Base-by-base conservation (phyloP, 1,139 yeast species). In the Taphrina populina region DNA sequence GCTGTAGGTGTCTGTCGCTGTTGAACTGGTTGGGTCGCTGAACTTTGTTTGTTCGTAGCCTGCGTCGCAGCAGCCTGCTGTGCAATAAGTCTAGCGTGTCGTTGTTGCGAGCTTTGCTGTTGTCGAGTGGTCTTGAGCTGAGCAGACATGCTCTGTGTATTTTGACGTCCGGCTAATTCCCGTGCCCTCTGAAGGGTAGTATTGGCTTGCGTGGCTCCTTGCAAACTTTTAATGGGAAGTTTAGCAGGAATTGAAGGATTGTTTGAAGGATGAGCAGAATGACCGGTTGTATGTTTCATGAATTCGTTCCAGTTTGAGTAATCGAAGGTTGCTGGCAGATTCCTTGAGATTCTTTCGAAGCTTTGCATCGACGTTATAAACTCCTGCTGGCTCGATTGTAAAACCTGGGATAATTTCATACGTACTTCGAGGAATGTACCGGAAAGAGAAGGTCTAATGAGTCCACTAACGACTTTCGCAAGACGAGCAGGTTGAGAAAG, bases 31-130 rank as follows among this genome's bases (percentile, higher is more conserved):
- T 45, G 39, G n/a, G 20, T 15, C 21, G n/a, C 33, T 8, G 13
- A 7, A 8, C 11, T 23, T 11, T 39, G 45, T 5, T 49, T 40
- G 8, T 27, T 30, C 21, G 34, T 26, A 7, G 47, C 35, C 24
- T 49, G 46, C 8, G 45, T 41, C 11, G 54, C 54, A 4, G 44
- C 46, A 6, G 54, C 54, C 21, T 49, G 54, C 23, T 49, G 54
- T 3, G 46, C 54, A 1, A 49, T 49, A 24, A 40, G 32, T 17
- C 44, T 37, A 6, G 54, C 54, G 17, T 49, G 54, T 21, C 32
- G 37, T 7, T 49, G 44, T 24, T 49, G 54, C 3, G 54, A 27
- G 26, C 29, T 32, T 13, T 40, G 44, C 23, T 37, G 46, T 30
- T 49, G 54, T 8, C 46, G 20, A 11, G 54, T 46, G 6, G 35